Evolutionary conservation across 2,329 filamentous ascomycete species (phyloP).

Genomic region (Aspergillus versicolor): DNA sequence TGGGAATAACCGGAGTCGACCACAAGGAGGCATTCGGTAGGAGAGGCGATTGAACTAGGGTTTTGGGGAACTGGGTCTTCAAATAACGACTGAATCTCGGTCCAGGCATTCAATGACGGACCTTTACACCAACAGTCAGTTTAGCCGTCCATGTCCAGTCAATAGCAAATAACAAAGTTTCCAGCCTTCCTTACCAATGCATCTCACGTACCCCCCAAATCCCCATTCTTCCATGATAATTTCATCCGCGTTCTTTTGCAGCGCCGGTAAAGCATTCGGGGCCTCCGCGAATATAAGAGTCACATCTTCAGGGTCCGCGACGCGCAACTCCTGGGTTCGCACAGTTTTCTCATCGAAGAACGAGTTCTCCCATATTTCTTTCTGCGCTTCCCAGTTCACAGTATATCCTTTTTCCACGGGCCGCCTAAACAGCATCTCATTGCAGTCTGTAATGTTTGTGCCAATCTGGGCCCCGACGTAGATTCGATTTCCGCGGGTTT

Average conservation of each 20-base stretch:
- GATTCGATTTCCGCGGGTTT: slow-evolving; percentile 73
- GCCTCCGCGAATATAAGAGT: slow-evolving; percentile 82
- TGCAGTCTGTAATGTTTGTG: slow-evolving; percentile 78
- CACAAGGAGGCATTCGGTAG: slow-evolving; percentile 79
- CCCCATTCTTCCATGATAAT: slow-evolving; percentile 97
- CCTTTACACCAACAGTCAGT: slow-evolving; percentile 46
- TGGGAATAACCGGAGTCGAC: slow-evolving; percentile 92
- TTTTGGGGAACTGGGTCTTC: slow-evolving; percentile 53
- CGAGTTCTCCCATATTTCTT: slow-evolving; percentile 90
- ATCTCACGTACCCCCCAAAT: slow-evolving; percentile 81
- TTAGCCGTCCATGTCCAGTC: not conserved
- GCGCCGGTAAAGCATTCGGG: slow-evolving; percentile 73
- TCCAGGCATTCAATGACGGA: slow-evolving; percentile 76
- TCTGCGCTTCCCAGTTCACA: slow-evolving; percentile 95
- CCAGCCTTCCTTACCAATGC: slow-evolving; percentile 60
- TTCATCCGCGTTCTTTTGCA: slow-evolving; percentile 91
- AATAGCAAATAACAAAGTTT: not conserved
- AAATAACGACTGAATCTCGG: slow-evolving; percentile 70
- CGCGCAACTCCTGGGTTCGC: slow-evolving; percentile 45
- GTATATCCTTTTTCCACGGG: slow-evolving; percentile 94
- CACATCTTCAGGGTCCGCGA: slow-evolving; percentile 70
- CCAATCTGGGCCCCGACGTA: slow-evolving; percentile 76
- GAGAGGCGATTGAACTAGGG: slow-evolving; percentile 44
- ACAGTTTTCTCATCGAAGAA: slow-evolving; percentile 72
- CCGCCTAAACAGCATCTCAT: slow-evolving; percentile 80